Conservation (phyloP, 1,284 basidiomycete species). For the Marasmius fiardii region DNA sequence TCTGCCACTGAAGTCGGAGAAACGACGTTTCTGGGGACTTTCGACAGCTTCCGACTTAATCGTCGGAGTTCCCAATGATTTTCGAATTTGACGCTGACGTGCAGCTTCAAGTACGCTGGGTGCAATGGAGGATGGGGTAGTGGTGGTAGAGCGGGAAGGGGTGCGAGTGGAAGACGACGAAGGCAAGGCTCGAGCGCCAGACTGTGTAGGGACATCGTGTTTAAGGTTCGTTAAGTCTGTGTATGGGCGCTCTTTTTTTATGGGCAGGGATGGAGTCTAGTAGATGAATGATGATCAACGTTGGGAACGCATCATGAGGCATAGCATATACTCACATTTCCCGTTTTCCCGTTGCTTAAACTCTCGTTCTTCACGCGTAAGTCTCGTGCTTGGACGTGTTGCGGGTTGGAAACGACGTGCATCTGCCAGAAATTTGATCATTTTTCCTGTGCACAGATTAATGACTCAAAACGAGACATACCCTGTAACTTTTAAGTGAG, state of each 20-base stretch:
- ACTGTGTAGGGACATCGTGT: background rate
- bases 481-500: conserved; percentile 40
- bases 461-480: conserved; percentile 25
- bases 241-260: background rate
- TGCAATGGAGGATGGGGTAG: background rate
- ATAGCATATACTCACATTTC: background rate
- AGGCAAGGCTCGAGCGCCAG: background rate
- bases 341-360: background rate
- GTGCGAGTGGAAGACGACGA: background rate
- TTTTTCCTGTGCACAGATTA: background rate
- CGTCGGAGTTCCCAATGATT: background rate
- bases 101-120: background rate
- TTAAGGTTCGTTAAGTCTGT: background rate
- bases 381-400: conserved; percentile 1
- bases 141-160: background rate
- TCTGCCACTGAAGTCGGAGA: conserved; percentile 21
- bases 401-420: background rate
- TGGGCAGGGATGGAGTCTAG: background rate
- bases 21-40: conserved; percentile 32
- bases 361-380: conserved; percentile 9
- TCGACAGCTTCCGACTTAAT: conserved; percentile 31
- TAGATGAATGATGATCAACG: background rate
- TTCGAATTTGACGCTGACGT: background rate
- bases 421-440: background rate
- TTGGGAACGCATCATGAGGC: background rate